These are phyloP conservation scores for Globisporangium cystogenes DNA, from an alignment of 352 stramenopile species.

Conservation along the genomic window DNA sequence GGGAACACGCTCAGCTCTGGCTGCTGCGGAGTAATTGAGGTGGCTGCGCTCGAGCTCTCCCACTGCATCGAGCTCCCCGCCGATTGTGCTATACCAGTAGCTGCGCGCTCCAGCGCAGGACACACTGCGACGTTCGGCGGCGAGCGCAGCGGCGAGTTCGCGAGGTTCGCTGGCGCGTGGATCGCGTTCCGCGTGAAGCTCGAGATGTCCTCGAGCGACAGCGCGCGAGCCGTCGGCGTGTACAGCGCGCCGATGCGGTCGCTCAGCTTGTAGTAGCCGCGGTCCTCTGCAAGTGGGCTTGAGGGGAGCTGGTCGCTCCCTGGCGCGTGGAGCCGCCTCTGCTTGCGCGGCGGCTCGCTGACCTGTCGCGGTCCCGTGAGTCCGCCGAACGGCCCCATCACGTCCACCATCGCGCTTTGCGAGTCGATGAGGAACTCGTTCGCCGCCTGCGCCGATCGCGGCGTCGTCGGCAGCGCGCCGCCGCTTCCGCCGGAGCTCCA, in stretches of 20 bases:
- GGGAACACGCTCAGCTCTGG: conserved; percentile 41
- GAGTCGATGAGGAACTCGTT: conserved; percentile 16
- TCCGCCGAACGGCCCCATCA: conserved; percentile 69
- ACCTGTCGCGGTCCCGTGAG: conserved; percentile 32
- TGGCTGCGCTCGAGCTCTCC: neutral
- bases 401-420: conserved; percentile 47
- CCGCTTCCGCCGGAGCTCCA: conserved; percentile 7
- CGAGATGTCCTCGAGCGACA: conserved; percentile 71
- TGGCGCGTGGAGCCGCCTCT: conserved; percentile 20
- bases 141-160: conserved; percentile 29
- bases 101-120: conserved; percentile 42
- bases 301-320: conserved; percentile 6
- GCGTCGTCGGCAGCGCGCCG: conserved; percentile 1
- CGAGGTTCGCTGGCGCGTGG: conserved; percentile 35
- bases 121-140: conserved; percentile 42
- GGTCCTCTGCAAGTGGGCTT: conserved; percentile 39
- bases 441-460: conserved; percentile 6
- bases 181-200: conserved; percentile 50
- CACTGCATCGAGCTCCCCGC: neutral
- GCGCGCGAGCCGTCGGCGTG: conserved; percentile 48
- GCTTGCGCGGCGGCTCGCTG: conserved; percentile 23
- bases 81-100: neutral
- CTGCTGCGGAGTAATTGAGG: neutral
- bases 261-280: conserved; percentile 73
- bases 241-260: conserved; percentile 78